These are phyloP conservation scores for Picochlorum sp. DNA, from an alignment of 139 green algal genomes.

Conservation along the genomic window DNA sequence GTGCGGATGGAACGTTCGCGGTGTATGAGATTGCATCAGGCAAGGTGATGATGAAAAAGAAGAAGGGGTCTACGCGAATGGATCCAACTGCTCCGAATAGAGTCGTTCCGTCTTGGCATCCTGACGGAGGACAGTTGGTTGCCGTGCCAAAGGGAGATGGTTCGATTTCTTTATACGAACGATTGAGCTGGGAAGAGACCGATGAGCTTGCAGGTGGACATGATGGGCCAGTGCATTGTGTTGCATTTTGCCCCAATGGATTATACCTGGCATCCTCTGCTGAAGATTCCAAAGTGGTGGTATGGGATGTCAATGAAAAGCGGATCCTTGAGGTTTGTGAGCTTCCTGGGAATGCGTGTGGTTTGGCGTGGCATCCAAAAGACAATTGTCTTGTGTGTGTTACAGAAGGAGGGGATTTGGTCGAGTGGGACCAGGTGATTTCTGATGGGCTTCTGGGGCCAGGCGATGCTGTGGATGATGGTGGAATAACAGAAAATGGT, in stretches of 20 bases:
- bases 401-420: constrained; percentile 45
- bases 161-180: constrained; percentile 53
- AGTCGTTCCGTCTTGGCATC: constrained; percentile 47
- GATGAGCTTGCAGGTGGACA: constrained; percentile 33
- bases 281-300: constrained; percentile 44
- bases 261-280: constrained; percentile 60
- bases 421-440: constrained; percentile 51
- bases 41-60: constrained; percentile 18
- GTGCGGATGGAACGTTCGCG: constrained; percentile 47
- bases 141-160: constrained; percentile 36
- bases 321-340: constrained; percentile 15
- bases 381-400: constrained; percentile 58
- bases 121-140: constrained; percentile 56
- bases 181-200: constrained; percentile 46
- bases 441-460: constrained; percentile 32
- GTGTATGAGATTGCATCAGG: constrained; percentile 51
- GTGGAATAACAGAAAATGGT: not conserved
- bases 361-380: constrained; percentile 58
- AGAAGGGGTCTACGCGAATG: constrained; percentile 26
- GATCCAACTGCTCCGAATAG: constrained; percentile 22
- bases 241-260: constrained; percentile 72
- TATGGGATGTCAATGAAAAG: constrained; percentile 55
- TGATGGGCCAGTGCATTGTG: constrained; percentile 25
- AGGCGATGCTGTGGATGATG: constrained; percentile 19
- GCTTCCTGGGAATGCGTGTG: constrained; percentile 20